These are phyloP conservation scores for Castanospermum australe DNA, from an alignment of 306 rosid genomes.

Conservation along the genomic window DNA sequence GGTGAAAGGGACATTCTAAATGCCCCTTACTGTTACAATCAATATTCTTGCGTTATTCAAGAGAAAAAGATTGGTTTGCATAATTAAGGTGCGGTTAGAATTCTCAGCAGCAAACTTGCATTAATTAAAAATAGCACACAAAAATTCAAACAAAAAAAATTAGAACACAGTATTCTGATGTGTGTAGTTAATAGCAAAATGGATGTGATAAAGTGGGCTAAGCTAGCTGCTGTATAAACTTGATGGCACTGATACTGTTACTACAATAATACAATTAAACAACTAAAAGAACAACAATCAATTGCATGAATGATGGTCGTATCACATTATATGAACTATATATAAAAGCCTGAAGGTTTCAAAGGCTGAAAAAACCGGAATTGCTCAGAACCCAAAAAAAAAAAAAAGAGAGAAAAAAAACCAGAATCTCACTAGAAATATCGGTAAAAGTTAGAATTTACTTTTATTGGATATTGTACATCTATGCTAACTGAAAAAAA, in stretches of 20 bases:
- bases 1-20: background rate
- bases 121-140: background rate
- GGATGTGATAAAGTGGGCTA: background rate
- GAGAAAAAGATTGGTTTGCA: background rate
- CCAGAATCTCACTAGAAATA: background rate
- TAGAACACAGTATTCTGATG: background rate
- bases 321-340: background rate
- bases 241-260: background rate
- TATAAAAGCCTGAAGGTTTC: background rate
- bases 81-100: background rate
- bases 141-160: background rate
- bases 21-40: background rate
- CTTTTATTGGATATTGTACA: background rate
- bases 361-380: background rate
- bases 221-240: background rate
- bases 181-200: background rate
- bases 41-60: background rate
- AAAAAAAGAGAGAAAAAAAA: too few species aligned
- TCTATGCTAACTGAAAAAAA: too few species aligned
- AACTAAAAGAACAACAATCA: background rate
- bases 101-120: background rate
- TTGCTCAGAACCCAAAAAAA: background rate
- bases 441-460: slow-evolving; percentile 11
- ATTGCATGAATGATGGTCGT: background rate
- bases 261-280: background rate